Evolutionary conservation across 2,329 filamentous ascomycete genomes (phyloP).

Genomic region (Penicillium aurantiogriseum): DNA sequence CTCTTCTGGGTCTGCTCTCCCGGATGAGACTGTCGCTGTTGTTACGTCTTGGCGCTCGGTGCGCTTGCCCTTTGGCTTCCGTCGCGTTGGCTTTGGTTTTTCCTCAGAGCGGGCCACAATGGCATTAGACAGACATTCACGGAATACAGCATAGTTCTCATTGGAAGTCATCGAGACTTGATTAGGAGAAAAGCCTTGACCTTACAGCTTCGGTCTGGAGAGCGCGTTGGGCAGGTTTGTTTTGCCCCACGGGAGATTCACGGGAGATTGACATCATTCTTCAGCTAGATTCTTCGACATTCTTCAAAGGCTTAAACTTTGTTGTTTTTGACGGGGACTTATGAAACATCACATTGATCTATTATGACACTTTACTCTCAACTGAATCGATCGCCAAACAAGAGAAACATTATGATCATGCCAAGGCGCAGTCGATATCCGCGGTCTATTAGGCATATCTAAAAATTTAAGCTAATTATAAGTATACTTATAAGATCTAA

Average conservation of each 20-base stretch:
- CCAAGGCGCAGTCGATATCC: slow-evolving; percentile 58
- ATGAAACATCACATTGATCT: slow-evolving; percentile 55
- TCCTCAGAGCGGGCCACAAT: slow-evolving; percentile 62
- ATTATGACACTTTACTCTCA: slow-evolving; percentile 73
- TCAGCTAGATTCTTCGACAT: slow-evolving; percentile 1
- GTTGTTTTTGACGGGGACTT: not conserved
- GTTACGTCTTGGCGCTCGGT: slow-evolving; percentile 14
- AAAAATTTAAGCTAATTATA: no score
- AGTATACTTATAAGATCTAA: no score
- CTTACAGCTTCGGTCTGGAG: not conserved
- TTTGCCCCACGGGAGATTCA: slow-evolving; percentile 15
- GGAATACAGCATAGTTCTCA: slow-evolving; percentile 65
- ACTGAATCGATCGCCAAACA: slow-evolving; percentile 65
- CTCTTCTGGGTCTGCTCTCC: slow-evolving; percentile 58
- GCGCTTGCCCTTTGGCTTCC: slow-evolving; percentile 22
- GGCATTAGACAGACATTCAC: slow-evolving; percentile 69
- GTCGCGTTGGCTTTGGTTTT: slow-evolving; percentile 43
- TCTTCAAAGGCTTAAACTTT: not conserved
- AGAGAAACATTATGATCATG: slow-evolving; percentile 56
- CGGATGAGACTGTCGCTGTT: slow-evolving; percentile 9
- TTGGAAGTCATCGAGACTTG: slow-evolving; percentile 24
- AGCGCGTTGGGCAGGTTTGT: not conserved
- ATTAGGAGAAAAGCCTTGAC: not conserved
- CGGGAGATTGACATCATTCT: slow-evolving; percentile 21
- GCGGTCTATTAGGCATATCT: slow-evolving; percentile 31